Evolutionary conservation across 2,329 filamentous ascomycete genomes (phyloP), one percentile per base, ranked within the genome.

Genomic region (Ophiostoma himal-ulmi): DNA sequence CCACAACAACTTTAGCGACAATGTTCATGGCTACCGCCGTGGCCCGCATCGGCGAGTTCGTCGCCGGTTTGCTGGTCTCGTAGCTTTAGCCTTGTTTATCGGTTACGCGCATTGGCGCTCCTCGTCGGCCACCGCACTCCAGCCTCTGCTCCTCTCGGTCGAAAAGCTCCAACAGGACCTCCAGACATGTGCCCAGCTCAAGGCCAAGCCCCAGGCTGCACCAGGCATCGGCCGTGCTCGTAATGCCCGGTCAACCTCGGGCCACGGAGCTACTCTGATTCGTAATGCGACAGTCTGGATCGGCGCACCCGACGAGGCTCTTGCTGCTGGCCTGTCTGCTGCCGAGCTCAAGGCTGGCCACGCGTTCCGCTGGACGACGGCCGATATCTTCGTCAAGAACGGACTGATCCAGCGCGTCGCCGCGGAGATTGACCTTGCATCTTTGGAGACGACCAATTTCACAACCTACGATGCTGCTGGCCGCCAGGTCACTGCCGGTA

Each of bases 241-340:
- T 74, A 91, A 88, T 76, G 86, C 86, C 26, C 83, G 89, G 67
- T 88, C 85, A 75, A 77, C 89, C 62, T 81, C 86, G 3, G 86
- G 86, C 68, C 82, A 84, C 69, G 84, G 83, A 73, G 84, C 88
- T 0, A 87, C 87, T 0, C 81, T 91, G 57, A 89, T 91, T 74
- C 85, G 83, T 72, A 91, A 91, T 75, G 88, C 88, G 5, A 88
- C 85, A 1, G 82, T 91, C 26, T 91, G 88, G 89, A 81, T 86
- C 3, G 89, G 88, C 44, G 88, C 90, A 78, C 85, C 89, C 17
- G 68, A 70, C 22, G 34, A 30, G 0, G 77, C 75, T 0, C 71
- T 81, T 44, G 86, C 86, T 11, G 84, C 81, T 52, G 86, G 86
- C 13, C 85, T 68, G 6, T 83, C 82, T 7, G 76, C 80, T 6